phyloP scores from a whole-genome alignment of 176 grass and related monocot genomes.

The Carex kokanica region DNA sequence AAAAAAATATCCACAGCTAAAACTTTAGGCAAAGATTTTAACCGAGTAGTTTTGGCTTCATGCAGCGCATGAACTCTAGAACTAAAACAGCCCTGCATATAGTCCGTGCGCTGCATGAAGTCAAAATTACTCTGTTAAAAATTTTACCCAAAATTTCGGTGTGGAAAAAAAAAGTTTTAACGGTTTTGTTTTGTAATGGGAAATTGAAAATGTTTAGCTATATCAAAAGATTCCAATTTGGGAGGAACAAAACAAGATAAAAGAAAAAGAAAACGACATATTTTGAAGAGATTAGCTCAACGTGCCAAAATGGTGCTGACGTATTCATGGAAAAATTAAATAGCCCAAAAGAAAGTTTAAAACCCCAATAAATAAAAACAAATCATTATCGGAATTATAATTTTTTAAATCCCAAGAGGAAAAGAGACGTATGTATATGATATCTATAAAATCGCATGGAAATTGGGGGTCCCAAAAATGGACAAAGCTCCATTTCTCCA shows the following conservation, averaged over 20 bases:
- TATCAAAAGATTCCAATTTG: background rate
- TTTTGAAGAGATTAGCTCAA: background rate
- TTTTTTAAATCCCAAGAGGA: constrained; percentile 20
- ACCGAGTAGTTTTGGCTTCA: too few relatives aligned
- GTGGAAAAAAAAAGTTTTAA: background rate
- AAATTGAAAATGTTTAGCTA: background rate
- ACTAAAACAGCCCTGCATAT: too few relatives aligned
- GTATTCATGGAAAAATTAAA: background rate
- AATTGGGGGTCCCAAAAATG: constrained; percentile 25
- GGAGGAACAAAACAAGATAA: background rate
- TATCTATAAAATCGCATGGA: constrained; percentile 3
- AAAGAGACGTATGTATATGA: background rate
- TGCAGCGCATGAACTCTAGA: too few relatives aligned
- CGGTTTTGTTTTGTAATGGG: background rate
- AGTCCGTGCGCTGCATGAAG: too few relatives aligned
- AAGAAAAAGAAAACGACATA: background rate
- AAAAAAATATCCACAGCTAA: too few relatives aligned
- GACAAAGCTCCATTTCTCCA: constrained; percentile 25
- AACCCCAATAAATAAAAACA: background rate
- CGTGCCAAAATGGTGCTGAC: background rate
- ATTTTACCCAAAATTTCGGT: background rate
- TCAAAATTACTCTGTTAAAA: too few relatives aligned
- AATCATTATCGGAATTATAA: constrained; percentile 29
- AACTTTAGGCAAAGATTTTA: too few relatives aligned
- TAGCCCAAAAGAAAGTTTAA: background rate